These are phyloP conservation scores for Macrophomina phaseolina DNA, from an alignment of 2,329 filamentous ascomycete genomes.

Conservation along the genomic window DNA sequence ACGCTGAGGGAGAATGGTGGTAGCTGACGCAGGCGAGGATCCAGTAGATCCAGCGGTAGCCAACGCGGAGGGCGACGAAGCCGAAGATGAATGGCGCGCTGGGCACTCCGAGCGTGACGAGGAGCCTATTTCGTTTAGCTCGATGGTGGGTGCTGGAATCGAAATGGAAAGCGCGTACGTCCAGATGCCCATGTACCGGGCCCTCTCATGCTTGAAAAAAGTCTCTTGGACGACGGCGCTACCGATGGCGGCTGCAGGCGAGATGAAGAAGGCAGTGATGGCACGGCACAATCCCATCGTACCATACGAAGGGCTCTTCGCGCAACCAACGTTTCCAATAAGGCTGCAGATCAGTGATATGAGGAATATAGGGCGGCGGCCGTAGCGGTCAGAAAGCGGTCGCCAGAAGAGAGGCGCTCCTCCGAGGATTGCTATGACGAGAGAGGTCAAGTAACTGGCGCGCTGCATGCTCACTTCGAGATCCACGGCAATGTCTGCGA, in stretches of 20 bases:
- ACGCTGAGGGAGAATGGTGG: background rate
- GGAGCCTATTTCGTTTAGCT: conserved; percentile 34
- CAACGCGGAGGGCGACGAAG: conserved; percentile 57
- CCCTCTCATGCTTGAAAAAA: conserved; percentile 62
- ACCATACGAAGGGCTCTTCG: conserved; percentile 54
- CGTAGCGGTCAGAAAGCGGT: conserved; percentile 60
- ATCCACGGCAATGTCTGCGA: conserved; percentile 59
- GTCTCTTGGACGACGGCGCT: conserved; percentile 64
- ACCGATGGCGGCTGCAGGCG: conserved; percentile 60
- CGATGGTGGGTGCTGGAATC: background rate
- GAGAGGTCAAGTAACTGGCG: conserved; percentile 60
- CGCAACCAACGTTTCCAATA: conserved; percentile 61
- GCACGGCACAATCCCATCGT: conserved; percentile 59
- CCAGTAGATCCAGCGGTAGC: conserved; percentile 67
- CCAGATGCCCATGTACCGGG: conserved; percentile 64
- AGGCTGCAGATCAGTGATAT: conserved; percentile 55
- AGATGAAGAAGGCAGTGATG: conserved; percentile 62
- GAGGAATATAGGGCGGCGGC: conserved; percentile 61
- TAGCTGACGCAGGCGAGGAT: conserved; percentile 56
- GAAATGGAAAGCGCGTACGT: conserved; percentile 39
- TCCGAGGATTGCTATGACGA: conserved; percentile 61
- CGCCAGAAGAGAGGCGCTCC: conserved; percentile 62
- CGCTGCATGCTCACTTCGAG: conserved; percentile 55
- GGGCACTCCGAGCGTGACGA: conserved; percentile 58
- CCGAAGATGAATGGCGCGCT: conserved; percentile 47